Conservation (phyloP, 768 basidiomycete species). For the Amanita thiersii region DNA sequence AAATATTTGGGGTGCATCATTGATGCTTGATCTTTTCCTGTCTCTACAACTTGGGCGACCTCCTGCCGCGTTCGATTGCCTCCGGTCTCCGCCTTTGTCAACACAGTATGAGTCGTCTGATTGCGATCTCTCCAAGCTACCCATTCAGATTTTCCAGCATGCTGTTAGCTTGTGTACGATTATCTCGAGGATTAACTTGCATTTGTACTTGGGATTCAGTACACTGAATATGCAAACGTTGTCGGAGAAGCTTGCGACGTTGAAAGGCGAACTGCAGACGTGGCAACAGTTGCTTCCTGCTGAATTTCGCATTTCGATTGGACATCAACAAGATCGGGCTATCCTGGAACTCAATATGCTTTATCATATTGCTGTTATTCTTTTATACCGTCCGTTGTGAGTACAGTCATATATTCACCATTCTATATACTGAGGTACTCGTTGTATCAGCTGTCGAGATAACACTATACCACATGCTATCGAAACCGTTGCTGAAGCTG, state of each 20-base stretch:
- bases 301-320: conserved; percentile 18
- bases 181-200: conserved; percentile 20
- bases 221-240: conserved; percentile 7
- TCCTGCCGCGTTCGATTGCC: conserved; percentile 16
- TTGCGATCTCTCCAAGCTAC: conserved; percentile 6
- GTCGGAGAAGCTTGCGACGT: conserved; percentile 11
- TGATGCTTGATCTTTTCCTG: conserved; percentile 18
- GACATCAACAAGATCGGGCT: conserved; percentile 16
- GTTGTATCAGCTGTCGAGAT: conserved; percentile 13
- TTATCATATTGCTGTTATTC: conserved; percentile 19
- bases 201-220: conserved; percentile 16
- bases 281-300: conserved; percentile 19
- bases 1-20: conserved; percentile 19
- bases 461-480: conserved; percentile 11
- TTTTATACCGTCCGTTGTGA: conserved; percentile 19
- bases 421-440: conserved; percentile 3
- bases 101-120: not conserved
- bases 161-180: conserved; percentile 15
- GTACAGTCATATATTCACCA: not conserved
- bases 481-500: conserved; percentile 15
- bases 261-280: conserved; percentile 16
- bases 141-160: conserved; percentile 15
- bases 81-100: conserved; percentile 9
- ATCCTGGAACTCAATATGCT: conserved; percentile 22
- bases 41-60: conserved; percentile 20